Conservation (phyloP, 73 alveolate species). For the Symbiodinium pilosum region DNA sequence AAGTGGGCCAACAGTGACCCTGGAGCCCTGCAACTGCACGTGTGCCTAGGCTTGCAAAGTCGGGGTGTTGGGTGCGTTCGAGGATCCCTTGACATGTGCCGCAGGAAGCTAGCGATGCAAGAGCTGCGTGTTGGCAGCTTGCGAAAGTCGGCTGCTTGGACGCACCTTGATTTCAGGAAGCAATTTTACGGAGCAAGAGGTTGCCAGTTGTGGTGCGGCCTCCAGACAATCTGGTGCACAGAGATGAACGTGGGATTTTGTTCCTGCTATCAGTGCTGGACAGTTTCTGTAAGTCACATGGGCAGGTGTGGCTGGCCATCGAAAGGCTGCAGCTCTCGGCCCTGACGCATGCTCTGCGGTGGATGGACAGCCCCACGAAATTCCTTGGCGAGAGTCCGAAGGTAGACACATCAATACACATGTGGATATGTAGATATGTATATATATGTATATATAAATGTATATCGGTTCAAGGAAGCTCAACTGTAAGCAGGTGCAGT, state of each 20-base stretch:
- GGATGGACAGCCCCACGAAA: no score
- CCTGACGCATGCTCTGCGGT: conserved; percentile 62
- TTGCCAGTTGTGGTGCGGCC: no score
- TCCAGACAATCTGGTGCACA: no score
- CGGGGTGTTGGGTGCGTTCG: no score
- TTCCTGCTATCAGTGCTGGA: neutral
- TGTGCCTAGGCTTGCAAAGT: neutral
- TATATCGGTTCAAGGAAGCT: no score
- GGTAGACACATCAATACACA: neutral
- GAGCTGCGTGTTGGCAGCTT: conserved; percentile 76
- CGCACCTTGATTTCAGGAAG: no score
- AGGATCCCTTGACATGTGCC: neutral
- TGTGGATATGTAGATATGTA: neutral
- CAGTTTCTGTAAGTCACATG: neutral
- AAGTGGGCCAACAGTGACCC: conserved; percentile 31
- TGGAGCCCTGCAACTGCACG: conserved; percentile 38
- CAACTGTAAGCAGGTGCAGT: no score
- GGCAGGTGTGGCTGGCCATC: conserved; percentile 48
- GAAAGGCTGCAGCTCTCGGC: conserved; percentile 66
- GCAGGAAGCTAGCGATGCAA: conserved; percentile 69
- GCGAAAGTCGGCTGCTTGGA: conserved; percentile 42
- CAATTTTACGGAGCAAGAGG: no score
- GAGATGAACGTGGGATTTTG: neutral
- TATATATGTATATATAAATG: neutral
- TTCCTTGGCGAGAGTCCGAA: neutral